phyloP scores from a whole-genome alignment of 2,329 filamentous ascomycete genomes.

The Hawksworthiomyces lignivorus region DNA sequence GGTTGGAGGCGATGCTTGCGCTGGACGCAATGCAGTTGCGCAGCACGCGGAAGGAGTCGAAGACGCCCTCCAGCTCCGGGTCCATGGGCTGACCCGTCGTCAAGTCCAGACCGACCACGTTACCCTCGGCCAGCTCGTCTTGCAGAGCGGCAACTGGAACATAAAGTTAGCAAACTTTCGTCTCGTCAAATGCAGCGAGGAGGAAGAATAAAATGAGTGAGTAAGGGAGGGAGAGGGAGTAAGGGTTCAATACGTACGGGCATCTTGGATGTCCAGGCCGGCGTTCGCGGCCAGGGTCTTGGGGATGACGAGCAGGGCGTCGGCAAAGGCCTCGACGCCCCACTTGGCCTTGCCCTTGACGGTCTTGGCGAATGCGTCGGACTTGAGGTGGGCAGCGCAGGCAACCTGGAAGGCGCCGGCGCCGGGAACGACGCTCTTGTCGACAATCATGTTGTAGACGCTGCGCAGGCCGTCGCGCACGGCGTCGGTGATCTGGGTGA shows the following conservation, averaged over 20 bases:
- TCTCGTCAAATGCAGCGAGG: slow-evolving; percentile 12
- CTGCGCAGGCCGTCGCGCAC: slow-evolving; percentile 90
- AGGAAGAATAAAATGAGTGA: slow-evolving; percentile 1
- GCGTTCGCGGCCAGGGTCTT: slow-evolving; percentile 96
- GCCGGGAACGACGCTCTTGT: slow-evolving; percentile 88
- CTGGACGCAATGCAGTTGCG: slow-evolving; percentile 91
- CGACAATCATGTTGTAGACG: slow-evolving; percentile 99
- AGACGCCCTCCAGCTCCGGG: slow-evolving; percentile 83
- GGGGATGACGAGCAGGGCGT: slow-evolving; percentile 89
- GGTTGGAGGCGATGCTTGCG: slow-evolving; percentile 89
- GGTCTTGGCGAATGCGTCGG: slow-evolving; percentile 76
- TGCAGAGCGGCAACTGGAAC: slow-evolving; percentile 84
- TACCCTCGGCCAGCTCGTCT: slow-evolving; percentile 77
- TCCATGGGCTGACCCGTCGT: slow-evolving; percentile 90
- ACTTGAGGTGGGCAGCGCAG: slow-evolving; percentile 77
- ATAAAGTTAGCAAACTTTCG: no score
- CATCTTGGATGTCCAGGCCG: slow-evolving; percentile 94
- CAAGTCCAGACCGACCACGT: slow-evolving; percentile 79
- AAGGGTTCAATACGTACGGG: slow-evolving; percentile 65
- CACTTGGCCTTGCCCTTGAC: slow-evolving; percentile 98
- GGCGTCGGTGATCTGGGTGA: slow-evolving; percentile 92
- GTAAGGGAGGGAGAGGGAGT: background rate
- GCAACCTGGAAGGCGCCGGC: slow-evolving; percentile 95
- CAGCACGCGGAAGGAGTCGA: slow-evolving; percentile 91
- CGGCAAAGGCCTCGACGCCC: slow-evolving; percentile 90